Evolutionary conservation across 169 alveolate species (phyloP), one percentile per base, ranked within the genome.

Genomic region (Eimeria tenella): DNA sequence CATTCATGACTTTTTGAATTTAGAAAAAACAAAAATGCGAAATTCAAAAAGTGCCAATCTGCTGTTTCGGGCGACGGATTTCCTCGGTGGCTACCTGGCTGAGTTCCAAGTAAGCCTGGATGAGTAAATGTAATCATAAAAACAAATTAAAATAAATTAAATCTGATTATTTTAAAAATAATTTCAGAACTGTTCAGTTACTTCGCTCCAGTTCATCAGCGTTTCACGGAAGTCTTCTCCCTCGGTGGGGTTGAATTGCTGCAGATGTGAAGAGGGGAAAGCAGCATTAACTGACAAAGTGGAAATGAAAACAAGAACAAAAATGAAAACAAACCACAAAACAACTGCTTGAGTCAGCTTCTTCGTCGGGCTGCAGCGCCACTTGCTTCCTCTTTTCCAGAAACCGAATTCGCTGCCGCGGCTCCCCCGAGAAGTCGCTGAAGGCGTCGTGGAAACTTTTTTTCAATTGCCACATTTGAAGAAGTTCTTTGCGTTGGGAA

Each of bases 151-250:
- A 58, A 58, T 58, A 1, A 58, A 58, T 58, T 58, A 58, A 58
- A 13, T 13, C 2, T 58, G 19, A 58, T 58, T 58, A 0, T 9
- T 58, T 58, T 13, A 58, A 13, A 13, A 58, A 3, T 58, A 13
- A 58, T 1, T 58, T 58, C 1, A 65, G 6, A 17, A 65, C 5
- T n/a, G 63, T 7, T n/a, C 9, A 17, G 53, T 5, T 86, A 86
- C 93, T 53, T 62, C 93, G 83, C 93, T 86, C 93, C 93, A 86
- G 55, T 65, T 62, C 56, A 65, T 9, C 5, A 86, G 93, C 25
- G 93, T 86, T 25, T 21, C 25, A 1, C 15, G 4, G 21, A 86
- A 62, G 6, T 86, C 93, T 7, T 49, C 83, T 63, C 62, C 93
- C 50, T 15, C 50, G 4, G 60, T 17, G 9, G 93, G 93, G 49